phyloP scores from a whole-genome alignment of 805 yeast species.

The Cephaloascus fragrans region DNA sequence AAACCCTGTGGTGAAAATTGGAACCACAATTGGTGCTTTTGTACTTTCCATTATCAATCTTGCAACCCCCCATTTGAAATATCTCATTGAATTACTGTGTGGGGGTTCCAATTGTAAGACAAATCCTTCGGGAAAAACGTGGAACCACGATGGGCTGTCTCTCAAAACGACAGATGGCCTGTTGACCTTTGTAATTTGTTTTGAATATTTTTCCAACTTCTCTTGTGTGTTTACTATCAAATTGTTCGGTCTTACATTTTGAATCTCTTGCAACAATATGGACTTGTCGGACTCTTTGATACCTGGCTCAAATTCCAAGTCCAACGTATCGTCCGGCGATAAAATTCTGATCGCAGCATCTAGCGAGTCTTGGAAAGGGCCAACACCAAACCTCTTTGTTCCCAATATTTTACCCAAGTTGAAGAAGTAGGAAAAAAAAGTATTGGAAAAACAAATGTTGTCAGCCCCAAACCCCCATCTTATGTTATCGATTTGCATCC shows the following conservation, averaged over 20 bases:
- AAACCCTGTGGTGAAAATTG: slow-evolving; percentile 79
- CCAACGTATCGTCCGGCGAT: slow-evolving; percentile 66
- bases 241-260: slow-evolving; percentile 4
- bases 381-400: slow-evolving; percentile 81
- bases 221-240: slow-evolving; percentile 1
- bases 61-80: slow-evolving; percentile 93
- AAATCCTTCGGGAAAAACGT: slow-evolving; percentile 90
- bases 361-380: slow-evolving; percentile 84
- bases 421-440: slow-evolving; percentile 50
- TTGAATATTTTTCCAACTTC: slow-evolving; percentile 11
- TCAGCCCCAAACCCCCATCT: slow-evolving; percentile 96
- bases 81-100: slow-evolving; percentile 77
- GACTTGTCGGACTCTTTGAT: slow-evolving; percentile 18
- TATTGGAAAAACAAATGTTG: slow-evolving; percentile 71
- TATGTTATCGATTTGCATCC: slow-evolving; percentile 50
- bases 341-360: slow-evolving; percentile 80
- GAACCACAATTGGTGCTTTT: slow-evolving; percentile 76
- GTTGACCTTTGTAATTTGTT: slow-evolving; percentile 19
- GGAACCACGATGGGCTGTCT: slow-evolving; percentile 77
- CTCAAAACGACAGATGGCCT: slow-evolving; percentile 23
- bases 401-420: slow-evolving; percentile 83
- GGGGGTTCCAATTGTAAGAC: slow-evolving; percentile 82
- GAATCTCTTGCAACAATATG: slow-evolving; percentile 30
- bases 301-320: slow-evolving; percentile 27
- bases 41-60: slow-evolving; percentile 77